These are phyloP conservation scores for Leccinum aurantiacum DNA, from an alignment of 768 basidiomycete genomes.

Conservation along the genomic window DNA sequence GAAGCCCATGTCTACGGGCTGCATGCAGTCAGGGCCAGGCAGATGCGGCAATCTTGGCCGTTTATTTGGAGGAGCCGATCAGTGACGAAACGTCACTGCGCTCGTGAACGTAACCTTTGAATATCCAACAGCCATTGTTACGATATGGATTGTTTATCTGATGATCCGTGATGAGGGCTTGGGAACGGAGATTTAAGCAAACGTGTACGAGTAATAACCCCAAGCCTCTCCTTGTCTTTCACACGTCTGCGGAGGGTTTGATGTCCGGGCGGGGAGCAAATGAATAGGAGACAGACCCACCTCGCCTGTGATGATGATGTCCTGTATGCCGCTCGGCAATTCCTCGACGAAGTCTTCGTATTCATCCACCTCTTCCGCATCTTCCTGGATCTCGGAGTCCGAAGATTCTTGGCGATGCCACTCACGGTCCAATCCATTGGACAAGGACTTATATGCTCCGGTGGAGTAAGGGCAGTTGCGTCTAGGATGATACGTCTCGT, in stretches of 20 bases:
- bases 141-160: constrained; percentile 36
- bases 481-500: constrained; percentile 46
- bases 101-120: constrained; percentile 52
- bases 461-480: constrained; percentile 38
- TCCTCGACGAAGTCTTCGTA: constrained; percentile 41
- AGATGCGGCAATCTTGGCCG: constrained; percentile 30
- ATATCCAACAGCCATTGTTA: constrained; percentile 46
- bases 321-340: constrained; percentile 42
- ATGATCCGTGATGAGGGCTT: constrained; percentile 20
- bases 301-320: constrained; percentile 54
- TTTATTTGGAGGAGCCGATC: constrained; percentile 36
- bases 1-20: constrained; percentile 36
- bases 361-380: constrained; percentile 36
- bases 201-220: constrained; percentile 42
- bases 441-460: constrained; percentile 32
- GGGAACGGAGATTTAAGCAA: constrained; percentile 2
- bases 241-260: constrained; percentile 35
- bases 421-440: constrained; percentile 12
- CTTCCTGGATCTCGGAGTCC: constrained; percentile 15
- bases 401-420: constrained; percentile 29
- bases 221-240: constrained; percentile 47
- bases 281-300: constrained; percentile 29
- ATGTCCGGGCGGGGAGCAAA: background rate
- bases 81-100: no score
- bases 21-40: constrained; percentile 30